These are phyloP conservation scores for Cordia subcordata DNA, from an alignment of 257 asterid genomes.

Conservation along the genomic window DNA sequence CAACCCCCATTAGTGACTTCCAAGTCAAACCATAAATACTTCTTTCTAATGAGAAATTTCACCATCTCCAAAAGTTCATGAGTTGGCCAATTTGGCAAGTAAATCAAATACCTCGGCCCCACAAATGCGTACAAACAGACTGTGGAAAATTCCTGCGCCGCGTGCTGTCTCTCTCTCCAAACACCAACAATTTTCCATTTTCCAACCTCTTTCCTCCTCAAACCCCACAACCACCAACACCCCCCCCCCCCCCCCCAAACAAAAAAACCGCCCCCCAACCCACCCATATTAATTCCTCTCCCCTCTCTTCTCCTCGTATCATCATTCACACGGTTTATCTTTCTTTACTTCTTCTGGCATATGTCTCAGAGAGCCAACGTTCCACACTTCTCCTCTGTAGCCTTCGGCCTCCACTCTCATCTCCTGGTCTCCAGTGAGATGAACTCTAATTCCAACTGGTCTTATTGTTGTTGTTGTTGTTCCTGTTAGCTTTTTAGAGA, in stretches of 20 bases:
- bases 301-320: neutral
- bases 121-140: neutral
- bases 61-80: neutral
- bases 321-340: neutral
- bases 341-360: conserved; percentile 9
- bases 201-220: neutral
- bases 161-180: neutral
- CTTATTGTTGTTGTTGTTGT: neutral
- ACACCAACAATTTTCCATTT: neutral
- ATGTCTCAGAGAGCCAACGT: conserved; percentile 69
- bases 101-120: neutral
- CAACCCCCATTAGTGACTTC: neutral
- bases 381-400: conserved; percentile 57
- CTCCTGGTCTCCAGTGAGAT: conserved; percentile 85
- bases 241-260: neutral
- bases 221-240: neutral
- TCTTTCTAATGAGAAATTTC: neutral
- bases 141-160: neutral
- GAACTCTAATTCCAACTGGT: conserved; percentile 52
- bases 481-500: neutral
- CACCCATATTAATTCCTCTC: neutral
- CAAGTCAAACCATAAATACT: neutral
- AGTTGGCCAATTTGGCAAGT: neutral
- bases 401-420: conserved; percentile 61
- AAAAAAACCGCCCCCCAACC: neutral